Evolutionary conservation across 2,329 filamentous ascomycete genomes (phyloP).

Genomic region (Pochonia chlamydosporia): DNA sequence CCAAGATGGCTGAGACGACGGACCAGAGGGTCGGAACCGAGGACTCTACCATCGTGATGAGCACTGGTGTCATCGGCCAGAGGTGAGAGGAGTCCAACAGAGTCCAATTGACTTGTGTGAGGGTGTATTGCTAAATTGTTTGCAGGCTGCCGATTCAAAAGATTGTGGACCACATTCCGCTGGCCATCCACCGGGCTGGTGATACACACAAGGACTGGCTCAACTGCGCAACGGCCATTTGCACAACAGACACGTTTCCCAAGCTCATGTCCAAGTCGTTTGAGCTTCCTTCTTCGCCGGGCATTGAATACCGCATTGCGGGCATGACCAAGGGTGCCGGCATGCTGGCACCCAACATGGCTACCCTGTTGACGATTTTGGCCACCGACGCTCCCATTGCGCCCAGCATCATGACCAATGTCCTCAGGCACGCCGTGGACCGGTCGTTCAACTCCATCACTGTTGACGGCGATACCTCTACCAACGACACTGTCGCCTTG

Average conservation of each 20-base stretch:
- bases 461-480: conserved; percentile 94
- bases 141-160: conserved; percentile 79
- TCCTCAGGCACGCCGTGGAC: conserved; percentile 70
- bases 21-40: conserved; percentile 53
- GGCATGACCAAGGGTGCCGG: conserved; percentile 97
- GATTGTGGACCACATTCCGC: conserved; percentile 77
- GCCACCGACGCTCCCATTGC: conserved; percentile 85
- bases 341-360: conserved; percentile 99
- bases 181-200: conserved; percentile 65
- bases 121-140: conserved; percentile 9
- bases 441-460: conserved; percentile 95
- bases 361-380: conserved; percentile 84
- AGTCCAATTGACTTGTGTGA: not conserved
- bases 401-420: conserved; percentile 56
- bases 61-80: conserved; percentile 95
- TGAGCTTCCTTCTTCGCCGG: conserved; percentile 72
- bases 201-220: conserved; percentile 82
- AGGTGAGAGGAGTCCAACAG: conserved; percentile 42
- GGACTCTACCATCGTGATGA: conserved; percentile 84
- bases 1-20: conserved; percentile 72
- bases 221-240: conserved; percentile 80
- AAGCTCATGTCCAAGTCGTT: conserved; percentile 87
- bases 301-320: conserved; percentile 73
- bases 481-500: conserved; percentile 91
- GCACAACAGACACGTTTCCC: conserved; percentile 97